A percentile compares a stretch with the other conserved stretches of the same genome.
These are phyloP conservation scores for Verticillium isaacii DNA, from an alignment of 2,329 filamentous ascomycete species.

Conservation along the genomic window DNA sequence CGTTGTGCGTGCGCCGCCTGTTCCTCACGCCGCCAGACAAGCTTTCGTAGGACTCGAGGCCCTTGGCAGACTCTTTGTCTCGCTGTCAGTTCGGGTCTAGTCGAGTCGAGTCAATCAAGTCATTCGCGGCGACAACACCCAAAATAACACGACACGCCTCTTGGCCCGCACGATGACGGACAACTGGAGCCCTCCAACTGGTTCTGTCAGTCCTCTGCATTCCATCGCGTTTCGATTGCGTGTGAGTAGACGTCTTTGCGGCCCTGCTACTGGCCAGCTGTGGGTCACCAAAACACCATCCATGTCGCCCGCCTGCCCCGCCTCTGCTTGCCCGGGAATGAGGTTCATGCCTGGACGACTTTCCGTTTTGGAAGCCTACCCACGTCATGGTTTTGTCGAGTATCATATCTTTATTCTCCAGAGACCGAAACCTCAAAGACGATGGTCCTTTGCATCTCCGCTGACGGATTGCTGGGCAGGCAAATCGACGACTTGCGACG, in stretches of 20 bases:
- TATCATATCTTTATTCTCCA: no score
- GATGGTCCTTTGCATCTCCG: no score
- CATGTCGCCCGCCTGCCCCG: neutral
- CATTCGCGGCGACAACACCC: neutral
- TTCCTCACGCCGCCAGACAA: neutral
- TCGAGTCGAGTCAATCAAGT: neutral
- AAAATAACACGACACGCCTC: neutral
- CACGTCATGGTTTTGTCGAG: no score
- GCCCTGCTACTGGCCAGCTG: neutral
- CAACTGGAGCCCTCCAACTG: neutral
- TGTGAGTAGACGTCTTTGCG: neutral
- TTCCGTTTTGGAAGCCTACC: neutral
- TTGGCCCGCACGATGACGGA: neutral
- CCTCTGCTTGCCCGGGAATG: neutral
- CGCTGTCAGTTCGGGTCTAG: no score
- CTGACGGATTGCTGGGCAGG: no score
- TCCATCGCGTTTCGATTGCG: neutral
- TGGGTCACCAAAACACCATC: neutral
- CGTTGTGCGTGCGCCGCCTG: neutral
- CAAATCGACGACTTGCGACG: no score
- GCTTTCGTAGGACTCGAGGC: neutral
- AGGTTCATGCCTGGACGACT: neutral
- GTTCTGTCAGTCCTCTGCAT: neutral
- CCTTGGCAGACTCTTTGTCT: neutral
- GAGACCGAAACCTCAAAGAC: no score